A percentile compares a stretch with the other conserved stretches of the same genome.
These are phyloP conservation scores for Orbilia javanica DNA, from an alignment of 2,329 filamentous ascomycete species.

Conservation along the genomic window DNA sequence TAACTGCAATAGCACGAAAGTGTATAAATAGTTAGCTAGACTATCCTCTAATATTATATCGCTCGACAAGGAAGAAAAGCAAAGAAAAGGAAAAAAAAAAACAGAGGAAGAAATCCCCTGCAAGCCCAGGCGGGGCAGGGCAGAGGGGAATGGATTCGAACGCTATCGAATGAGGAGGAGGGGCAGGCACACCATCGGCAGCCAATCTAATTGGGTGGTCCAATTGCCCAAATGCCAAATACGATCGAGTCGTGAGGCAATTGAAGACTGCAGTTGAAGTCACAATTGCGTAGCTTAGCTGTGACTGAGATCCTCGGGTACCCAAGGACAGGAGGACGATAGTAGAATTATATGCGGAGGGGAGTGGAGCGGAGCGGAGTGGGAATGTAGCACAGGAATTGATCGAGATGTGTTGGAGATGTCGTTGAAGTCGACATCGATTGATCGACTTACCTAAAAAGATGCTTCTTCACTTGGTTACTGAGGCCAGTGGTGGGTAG, in stretches of 20 bases:
- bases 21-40: not conserved
- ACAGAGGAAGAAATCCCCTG: not conserved
- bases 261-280: not conserved
- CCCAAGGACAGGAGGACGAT: not conserved
- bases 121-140: not conserved
- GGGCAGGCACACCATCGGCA: conserved; percentile 4
- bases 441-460: not conserved
- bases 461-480: not conserved
- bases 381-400: no score
- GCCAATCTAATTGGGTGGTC: not conserved
- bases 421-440: not conserved
- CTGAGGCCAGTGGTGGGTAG: not conserved
- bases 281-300: not conserved
- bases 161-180: not conserved
- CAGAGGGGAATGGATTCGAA: not conserved
- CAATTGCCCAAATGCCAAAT: not conserved
- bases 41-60: not conserved
- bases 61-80: conserved; percentile 14
- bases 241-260: not conserved
- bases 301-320: not conserved
- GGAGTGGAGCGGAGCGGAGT: not conserved
- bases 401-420: not conserved
- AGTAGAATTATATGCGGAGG: not conserved
- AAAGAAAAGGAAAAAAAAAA: no score
- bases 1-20: not conserved